These are phyloP conservation scores for Cercophora newfieldiana DNA, from an alignment of 495 filamentous ascomycete species.

Conservation along the genomic window DNA sequence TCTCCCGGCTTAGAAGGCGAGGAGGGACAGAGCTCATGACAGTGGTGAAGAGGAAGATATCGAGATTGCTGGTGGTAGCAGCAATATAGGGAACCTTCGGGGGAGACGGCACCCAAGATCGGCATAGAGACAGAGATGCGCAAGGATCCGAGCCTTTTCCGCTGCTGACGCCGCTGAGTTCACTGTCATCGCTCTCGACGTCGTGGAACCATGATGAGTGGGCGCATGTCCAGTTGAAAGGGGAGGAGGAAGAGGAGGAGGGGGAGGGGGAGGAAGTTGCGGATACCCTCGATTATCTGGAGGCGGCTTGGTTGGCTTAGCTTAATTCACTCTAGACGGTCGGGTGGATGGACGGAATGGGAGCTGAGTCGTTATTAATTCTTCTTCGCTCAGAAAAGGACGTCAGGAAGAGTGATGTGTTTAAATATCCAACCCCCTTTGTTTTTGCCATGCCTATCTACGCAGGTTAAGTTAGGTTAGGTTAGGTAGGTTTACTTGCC, in stretches of 20 bases:
- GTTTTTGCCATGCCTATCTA: not conserved
- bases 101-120: not conserved
- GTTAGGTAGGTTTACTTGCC: not conserved
- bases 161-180: too few relatives aligned
- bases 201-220: not conserved
- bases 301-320: not conserved
- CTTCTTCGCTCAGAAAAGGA: not conserved
- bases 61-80: not conserved
- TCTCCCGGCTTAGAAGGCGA: conserved; percentile 29
- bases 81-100: not conserved
- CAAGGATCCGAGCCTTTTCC: too few relatives aligned
- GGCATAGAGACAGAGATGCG: not conserved
- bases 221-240: not conserved
- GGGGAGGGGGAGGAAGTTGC: not conserved
- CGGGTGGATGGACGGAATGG: not conserved
- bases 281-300: not conserved
- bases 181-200: too few relatives aligned
- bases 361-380: not conserved
- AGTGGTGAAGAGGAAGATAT: not conserved
- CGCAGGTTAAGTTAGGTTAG: too few relatives aligned
- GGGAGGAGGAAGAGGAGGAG: not conserved
- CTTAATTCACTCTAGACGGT: not conserved
- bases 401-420: not conserved
- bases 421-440: not conserved
- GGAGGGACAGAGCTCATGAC: not conserved